These are phyloP conservation scores for Aspergillus intermedius DNA, from an alignment of 2,329 filamentous ascomycete genomes.

Conservation along the genomic window DNA sequence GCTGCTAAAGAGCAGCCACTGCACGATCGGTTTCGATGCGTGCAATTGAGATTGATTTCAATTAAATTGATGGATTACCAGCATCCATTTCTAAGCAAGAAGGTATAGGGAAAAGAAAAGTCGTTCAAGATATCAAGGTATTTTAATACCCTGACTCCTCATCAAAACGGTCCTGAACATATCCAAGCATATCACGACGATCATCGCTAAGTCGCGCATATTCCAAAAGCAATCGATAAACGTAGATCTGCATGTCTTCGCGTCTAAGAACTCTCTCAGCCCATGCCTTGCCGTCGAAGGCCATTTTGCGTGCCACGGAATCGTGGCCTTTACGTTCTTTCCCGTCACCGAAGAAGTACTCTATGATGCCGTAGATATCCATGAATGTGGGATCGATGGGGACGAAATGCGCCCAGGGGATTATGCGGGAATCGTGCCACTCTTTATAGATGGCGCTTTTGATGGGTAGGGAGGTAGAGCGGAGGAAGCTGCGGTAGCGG, in stretches of 20 bases:
- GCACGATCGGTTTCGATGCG: too few relatives aligned
- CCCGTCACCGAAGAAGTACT: constrained; percentile 63
- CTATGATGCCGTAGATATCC: constrained; percentile 66
- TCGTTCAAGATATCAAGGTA: background rate
- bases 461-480: constrained; percentile 63
- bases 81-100: too few relatives aligned
- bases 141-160: background rate
- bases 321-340: constrained; percentile 38
- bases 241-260: constrained; percentile 70
- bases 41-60: too few relatives aligned
- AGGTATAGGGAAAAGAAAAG: too few relatives aligned
- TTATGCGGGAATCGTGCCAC: constrained; percentile 70
- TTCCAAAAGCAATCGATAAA: constrained; percentile 58
- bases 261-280: constrained; percentile 60
- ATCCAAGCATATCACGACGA: constrained; percentile 15
- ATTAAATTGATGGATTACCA: too few relatives aligned
- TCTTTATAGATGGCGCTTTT: constrained; percentile 73
- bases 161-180: constrained; percentile 7
- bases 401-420: constrained; percentile 75
- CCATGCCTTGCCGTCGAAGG: constrained; percentile 60
- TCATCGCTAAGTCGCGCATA: constrained; percentile 48
- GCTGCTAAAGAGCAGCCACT: too few relatives aligned
- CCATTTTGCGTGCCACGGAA: constrained; percentile 56
- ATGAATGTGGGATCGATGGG: constrained; percentile 69
- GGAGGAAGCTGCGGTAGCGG: constrained; percentile 62